Evolutionary conservation across 1,139 yeast genomes (phyloP).

Genomic region (Arxiozyma bovina): DNA sequence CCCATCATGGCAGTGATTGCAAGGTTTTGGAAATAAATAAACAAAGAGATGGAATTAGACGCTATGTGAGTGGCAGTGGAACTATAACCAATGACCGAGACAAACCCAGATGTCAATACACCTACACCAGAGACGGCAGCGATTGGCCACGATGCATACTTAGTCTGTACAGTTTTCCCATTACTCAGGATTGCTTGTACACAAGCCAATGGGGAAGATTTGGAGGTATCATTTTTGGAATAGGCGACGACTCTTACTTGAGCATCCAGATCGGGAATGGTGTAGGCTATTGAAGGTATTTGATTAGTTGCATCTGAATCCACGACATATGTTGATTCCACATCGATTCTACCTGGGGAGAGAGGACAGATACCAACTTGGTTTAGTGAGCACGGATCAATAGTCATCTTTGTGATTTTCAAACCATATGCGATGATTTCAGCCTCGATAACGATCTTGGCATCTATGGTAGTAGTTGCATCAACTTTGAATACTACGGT

Average conservation of each 20-base stretch:
- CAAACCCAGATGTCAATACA: conserved; percentile 74
- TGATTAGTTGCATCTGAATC: conserved; percentile 36
- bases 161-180: conserved; percentile 90
- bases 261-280: conserved; percentile 92
- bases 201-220: conserved; percentile 61
- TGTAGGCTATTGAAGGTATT: conserved; percentile 77
- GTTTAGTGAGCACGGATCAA: conserved; percentile 56
- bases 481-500: conserved; percentile 59
- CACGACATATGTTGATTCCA: conserved; percentile 45
- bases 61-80: conserved; percentile 96
- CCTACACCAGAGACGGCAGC: conserved; percentile 89
- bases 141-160: conserved; percentile 93
- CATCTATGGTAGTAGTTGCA: conserved; percentile 74
- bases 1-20: conserved; percentile 97
- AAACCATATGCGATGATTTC: conserved; percentile 81
- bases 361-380: conserved; percentile 70
- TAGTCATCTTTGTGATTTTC: conserved; percentile 44
- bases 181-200: conserved; percentile 81
- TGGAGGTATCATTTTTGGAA: conserved; percentile 36
- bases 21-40: conserved; percentile 86
- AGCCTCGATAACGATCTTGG: conserved; percentile 58
- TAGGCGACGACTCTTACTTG: conserved; percentile 68
- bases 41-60: conserved; percentile 84
- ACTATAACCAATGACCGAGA: conserved; percentile 81
- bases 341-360: conserved; percentile 76